phyloP scores from a whole-genome alignment of 148 eudicot genomes.

The Oxyria digyna region DNA sequence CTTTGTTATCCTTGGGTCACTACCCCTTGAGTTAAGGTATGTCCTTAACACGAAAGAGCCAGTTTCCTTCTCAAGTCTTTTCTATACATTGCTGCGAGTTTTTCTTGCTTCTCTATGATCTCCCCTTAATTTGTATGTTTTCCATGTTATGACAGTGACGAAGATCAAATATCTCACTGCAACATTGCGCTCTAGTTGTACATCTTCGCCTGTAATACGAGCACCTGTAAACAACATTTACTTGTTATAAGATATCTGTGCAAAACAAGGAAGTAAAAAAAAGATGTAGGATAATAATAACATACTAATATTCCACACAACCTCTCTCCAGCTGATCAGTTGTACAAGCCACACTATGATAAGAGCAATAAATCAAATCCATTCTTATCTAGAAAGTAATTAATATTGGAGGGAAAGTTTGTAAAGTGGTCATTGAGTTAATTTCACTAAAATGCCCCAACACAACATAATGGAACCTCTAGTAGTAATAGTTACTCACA shows the following conservation, averaged over 20 bases:
- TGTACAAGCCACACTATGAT: conserved; percentile 28
- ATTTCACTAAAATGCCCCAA: neutral
- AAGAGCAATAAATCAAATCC: conserved; percentile 47
- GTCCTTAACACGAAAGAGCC: conserved; percentile 65
- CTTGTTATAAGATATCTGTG: neutral
- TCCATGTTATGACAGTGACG: conserved; percentile 95
- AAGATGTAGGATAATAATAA: neutral
- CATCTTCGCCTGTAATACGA: conserved; percentile 69
- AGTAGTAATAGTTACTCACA: neutral
- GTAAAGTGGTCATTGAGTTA: too few relatives aligned
- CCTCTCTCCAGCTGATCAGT: conserved; percentile 37
- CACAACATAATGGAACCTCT: neutral
- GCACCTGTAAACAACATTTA: conserved; percentile 39
- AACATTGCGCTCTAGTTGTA: conserved; percentile 74
- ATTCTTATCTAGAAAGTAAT: conserved; percentile 25
- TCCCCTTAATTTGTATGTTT: conserved; percentile 90
- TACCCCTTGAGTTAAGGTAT: conserved; percentile 96
- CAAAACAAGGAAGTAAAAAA: neutral
- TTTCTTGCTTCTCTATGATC: conserved; percentile 97
- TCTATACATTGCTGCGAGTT: conserved; percentile 87
- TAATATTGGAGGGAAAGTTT: conserved; percentile 9
- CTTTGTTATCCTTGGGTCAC: conserved; percentile 98
- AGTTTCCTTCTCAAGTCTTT: conserved; percentile 88
- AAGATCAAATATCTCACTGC: conserved; percentile 76
- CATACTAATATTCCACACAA: conserved; percentile 65